Conservation (phyloP, 805 yeast species). For the Jamesozyma hellenica region DNA sequence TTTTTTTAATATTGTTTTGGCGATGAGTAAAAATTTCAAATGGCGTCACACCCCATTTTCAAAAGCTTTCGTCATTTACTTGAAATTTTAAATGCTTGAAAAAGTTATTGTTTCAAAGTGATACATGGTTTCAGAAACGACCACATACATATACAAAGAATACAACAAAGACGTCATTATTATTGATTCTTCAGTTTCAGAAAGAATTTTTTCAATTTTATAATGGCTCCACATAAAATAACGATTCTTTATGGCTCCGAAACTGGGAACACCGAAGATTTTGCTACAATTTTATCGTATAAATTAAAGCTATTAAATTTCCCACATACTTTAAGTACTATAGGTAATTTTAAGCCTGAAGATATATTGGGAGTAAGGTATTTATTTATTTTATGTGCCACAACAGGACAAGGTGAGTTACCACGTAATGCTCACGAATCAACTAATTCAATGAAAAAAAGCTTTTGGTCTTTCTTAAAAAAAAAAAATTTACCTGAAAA, state of each 20-base stretch:
- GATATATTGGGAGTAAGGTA: conserved; percentile 41
- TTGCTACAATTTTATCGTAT: conserved; percentile 54
- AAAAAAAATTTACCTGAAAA: conserved; percentile 53
- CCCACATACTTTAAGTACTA: conserved; percentile 38
- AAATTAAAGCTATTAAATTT: conserved; percentile 44
- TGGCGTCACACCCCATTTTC: no score
- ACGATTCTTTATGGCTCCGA: conserved; percentile 82
- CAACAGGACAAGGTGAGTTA: conserved; percentile 92
- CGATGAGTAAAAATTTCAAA: no score
- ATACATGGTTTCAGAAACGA: no score
- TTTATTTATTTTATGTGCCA: conserved; percentile 51
- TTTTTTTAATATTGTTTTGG: no score
- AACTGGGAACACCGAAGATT: conserved; percentile 85
- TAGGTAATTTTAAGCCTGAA: conserved; percentile 53
- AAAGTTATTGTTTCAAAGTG: no score
- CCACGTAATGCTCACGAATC: conserved; percentile 60
- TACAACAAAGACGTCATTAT: no score
- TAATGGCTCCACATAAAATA: conserved; percentile 27
- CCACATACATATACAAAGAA: no score
- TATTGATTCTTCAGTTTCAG: no score
- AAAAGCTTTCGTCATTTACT: no score
- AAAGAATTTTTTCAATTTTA: no score
- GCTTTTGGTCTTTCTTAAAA: conserved; percentile 64
- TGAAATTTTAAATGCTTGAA: no score
- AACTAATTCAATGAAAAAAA: conserved; percentile 5